Evolutionary conservation across 2,329 filamentous ascomycete genomes (phyloP).

Genomic region (Colletotrichum liaoningense): DNA sequence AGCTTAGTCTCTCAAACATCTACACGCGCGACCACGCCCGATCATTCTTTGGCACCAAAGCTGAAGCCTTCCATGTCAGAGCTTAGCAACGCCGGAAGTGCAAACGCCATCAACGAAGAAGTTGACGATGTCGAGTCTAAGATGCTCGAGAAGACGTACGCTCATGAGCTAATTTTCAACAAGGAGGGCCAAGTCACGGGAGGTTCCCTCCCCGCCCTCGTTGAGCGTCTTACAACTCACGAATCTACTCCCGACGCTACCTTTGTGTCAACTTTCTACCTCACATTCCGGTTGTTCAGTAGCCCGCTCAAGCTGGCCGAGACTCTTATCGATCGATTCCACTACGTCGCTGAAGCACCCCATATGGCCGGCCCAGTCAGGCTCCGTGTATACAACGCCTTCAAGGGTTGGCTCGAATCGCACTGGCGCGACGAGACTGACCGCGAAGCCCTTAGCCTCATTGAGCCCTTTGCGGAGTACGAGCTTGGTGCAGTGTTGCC

Average conservation of each 20-base stretch:
- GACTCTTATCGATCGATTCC: constrained; percentile 88
- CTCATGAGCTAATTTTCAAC: constrained; percentile 91
- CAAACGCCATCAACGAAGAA: constrained; percentile 74
- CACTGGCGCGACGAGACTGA: constrained; percentile 92
- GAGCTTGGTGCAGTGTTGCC: constrained; percentile 78
- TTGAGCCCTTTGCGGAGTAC: constrained; percentile 82
- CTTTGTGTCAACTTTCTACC: constrained; percentile 94
- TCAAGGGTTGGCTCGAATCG: constrained; percentile 97
- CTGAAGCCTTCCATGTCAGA: constrained; percentile 74
- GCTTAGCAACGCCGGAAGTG: constrained; percentile 74
- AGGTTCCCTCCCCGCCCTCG: constrained; percentile 87
- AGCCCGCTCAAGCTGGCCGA: constrained; percentile 83
- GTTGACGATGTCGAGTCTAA: constrained; percentile 83
- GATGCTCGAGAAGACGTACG: constrained; percentile 91
- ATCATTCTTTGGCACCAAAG: constrained; percentile 66
- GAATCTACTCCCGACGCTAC: constrained; percentile 91
- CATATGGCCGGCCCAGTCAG: constrained; percentile 82
- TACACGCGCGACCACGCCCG: constrained; percentile 89
- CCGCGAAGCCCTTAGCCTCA: constrained; percentile 77
- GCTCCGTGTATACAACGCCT: constrained; percentile 92
- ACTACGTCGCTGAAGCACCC: constrained; percentile 85
- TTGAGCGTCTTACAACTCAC: constrained; percentile 94
- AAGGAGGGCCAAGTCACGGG: constrained; percentile 96
- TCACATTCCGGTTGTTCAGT: constrained; percentile 95
- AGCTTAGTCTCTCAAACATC: constrained; percentile 86